Evolutionary conservation across 2,329 filamentous ascomycete species (phyloP), one percentile per base, ranked within the genome.

Genomic region (Ophiocordyceps australis): DNA sequence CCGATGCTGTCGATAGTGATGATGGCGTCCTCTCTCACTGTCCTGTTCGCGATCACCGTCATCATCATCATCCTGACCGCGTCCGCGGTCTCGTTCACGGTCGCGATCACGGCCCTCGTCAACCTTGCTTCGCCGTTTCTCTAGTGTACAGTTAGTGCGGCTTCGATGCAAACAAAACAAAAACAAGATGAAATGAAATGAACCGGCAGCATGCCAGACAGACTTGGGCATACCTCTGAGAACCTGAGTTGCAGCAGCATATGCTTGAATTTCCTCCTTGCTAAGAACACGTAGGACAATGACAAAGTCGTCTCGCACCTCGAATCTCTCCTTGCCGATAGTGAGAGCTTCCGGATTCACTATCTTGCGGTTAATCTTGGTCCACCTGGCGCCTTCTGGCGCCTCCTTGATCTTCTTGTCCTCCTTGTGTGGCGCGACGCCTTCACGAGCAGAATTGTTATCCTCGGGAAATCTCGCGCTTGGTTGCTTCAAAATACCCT

Each of bases 361-460:
- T 28, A 92, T 65, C 36, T 76, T 73, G 29, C 85, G 72, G 44
- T 77, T 80, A 43, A 95, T 85, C 55, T 89, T 92, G 24, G 85
- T 94, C 85, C 85, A 94, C 28, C 82, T 69, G 18, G 85, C 85
- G 30, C 77, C 79, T 0, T 73, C 53, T 1, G 78, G 78, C 17
- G 82, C 79, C 20, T 80, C 75, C 40, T 66, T 70, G 23, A 60
- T 29, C 43, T 72, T 73, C 47, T 76, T 73, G 25, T 80, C 74
- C 43, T 92, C 82, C 52, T 92, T 93, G 43, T 92, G 68, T n/a
- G 85, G 85, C 3, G 85, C 83, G 6, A 93, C 86, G 11, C 85
- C 86, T 47, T 94, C 86, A 13, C 85, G 69, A 19, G 91, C 63
- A 0, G 81, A 76, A 36, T 83, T 75, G 1, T 71, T 68, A 33